Evolutionary conservation across 345 rosid species (phyloP).

Genomic region (Brassica incana): DNA sequence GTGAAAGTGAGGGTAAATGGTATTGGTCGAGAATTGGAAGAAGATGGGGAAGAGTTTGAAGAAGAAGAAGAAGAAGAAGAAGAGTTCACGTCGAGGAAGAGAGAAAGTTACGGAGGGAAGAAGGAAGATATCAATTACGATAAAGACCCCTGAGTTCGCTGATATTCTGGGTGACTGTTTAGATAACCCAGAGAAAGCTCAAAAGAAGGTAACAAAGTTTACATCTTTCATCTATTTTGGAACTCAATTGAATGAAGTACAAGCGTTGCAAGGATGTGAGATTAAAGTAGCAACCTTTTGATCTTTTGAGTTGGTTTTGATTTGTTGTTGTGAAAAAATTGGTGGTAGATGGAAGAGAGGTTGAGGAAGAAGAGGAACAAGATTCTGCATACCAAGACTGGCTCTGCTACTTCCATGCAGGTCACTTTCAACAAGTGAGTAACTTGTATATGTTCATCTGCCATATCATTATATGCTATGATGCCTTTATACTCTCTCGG

Average conservation of each 20-base stretch:
- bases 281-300: background rate
- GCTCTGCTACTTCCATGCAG: constrained; percentile 70
- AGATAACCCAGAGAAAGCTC: constrained; percentile 79
- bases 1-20: constrained; percentile 17
- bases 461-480: background rate
- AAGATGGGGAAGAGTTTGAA: constrained; percentile 21
- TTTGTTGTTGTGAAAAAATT: background rate
- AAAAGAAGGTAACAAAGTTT: constrained; percentile 47
- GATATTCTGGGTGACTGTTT: constrained; percentile 74
- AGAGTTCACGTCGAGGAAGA: constrained; percentile 29
- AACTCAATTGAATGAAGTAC: background rate
- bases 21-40: constrained; percentile 28
- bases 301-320: background rate
- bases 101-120: constrained; percentile 44
- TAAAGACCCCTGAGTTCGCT: constrained; percentile 84
- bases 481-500: background rate
- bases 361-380: constrained; percentile 78
- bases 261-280: background rate
- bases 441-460: background rate
- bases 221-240: background rate
- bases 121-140: constrained; percentile 62
- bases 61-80: constrained; percentile 32
- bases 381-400: constrained; percentile 79
- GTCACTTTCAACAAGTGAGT: constrained; percentile 85
- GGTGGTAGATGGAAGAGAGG: constrained; percentile 79